Percentiles rank a stretch among this genome's conserved stretches.
phyloP scores from a whole-genome alignment of 2,329 filamentous ascomycete species.

The Talaromyces amestolkiae region DNA sequence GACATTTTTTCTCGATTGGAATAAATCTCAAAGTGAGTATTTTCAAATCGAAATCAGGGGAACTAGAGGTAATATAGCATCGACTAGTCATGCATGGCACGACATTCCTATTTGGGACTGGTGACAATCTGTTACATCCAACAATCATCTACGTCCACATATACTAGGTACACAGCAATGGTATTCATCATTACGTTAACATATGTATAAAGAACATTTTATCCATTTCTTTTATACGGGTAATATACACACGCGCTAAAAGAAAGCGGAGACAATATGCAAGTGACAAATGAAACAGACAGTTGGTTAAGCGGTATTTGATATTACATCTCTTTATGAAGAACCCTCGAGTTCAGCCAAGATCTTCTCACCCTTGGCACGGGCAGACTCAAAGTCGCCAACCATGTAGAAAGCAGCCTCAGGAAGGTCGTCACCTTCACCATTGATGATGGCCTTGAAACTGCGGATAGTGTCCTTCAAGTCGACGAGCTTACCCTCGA shows the following conservation, averaged over 20 bases:
- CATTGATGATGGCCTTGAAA: slow-evolving; percentile 95
- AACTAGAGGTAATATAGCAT: background rate
- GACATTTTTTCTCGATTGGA: background rate
- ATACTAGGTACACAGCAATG: no score
- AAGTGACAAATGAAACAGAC: slow-evolving; percentile 29
- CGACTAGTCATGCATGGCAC: background rate
- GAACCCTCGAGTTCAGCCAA: slow-evolving; percentile 80
- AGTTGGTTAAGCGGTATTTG: slow-evolving; percentile 26
- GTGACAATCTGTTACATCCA: background rate
- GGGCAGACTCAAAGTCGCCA: slow-evolving; percentile 88
- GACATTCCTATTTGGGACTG: slow-evolving; percentile 13
- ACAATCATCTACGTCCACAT: background rate
- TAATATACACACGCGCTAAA: slow-evolving; percentile 44
- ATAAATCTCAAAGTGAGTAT: background rate
- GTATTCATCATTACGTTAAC: no score
- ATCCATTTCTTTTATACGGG: slow-evolving; percentile 34
- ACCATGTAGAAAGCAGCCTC: slow-evolving; percentile 98
- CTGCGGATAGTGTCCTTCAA: slow-evolving; percentile 96
- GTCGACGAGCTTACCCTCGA: slow-evolving; percentile 95
- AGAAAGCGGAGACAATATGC: slow-evolving; percentile 38
- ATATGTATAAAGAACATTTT: slow-evolving; percentile 2
- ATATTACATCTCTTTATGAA: slow-evolving; percentile 46
- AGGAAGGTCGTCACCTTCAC: slow-evolving; percentile 93
- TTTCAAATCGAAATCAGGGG: background rate
- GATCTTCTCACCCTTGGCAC: slow-evolving; percentile 99